Evolutionary conservation across 1,284 basidiomycete genomes (phyloP).

Genomic region (Grifola frondosa): DNA sequence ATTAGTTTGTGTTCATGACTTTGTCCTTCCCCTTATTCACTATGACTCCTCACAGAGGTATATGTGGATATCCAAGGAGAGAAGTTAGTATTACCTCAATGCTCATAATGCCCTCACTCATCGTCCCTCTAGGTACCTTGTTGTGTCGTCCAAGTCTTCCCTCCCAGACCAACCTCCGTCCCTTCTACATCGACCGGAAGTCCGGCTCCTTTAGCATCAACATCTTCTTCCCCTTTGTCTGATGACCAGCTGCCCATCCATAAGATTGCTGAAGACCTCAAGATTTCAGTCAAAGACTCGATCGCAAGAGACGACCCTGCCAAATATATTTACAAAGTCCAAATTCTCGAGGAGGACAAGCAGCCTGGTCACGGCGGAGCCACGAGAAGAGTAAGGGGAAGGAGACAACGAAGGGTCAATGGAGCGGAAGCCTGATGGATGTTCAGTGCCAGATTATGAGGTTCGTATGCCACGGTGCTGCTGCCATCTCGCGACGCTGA

Average conservation of each 20-base stretch:
- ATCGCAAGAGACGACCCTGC: constrained; percentile 75
- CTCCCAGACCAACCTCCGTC: constrained; percentile 41
- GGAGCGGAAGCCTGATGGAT: constrained; percentile 75
- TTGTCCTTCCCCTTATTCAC: constrained; percentile 12
- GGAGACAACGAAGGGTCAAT: constrained; percentile 49
- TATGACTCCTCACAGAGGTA: constrained; percentile 55
- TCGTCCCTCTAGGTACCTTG: constrained; percentile 63
- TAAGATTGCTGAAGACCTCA: constrained; percentile 78
- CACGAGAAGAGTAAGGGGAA: constrained; percentile 45
- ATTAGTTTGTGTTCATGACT: constrained; percentile 2
- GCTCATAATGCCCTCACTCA: constrained; percentile 19
- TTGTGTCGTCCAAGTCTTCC: constrained; percentile 74
- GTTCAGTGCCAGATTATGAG: constrained; percentile 79
- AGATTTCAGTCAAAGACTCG: constrained; percentile 71
- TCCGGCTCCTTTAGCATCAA: constrained; percentile 27
- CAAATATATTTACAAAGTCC: constrained; percentile 86
- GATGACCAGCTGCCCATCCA: constrained; percentile 45
- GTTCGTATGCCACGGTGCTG: constrained; percentile 35
- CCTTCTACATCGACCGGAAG: constrained; percentile 20
- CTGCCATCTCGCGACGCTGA: constrained; percentile 1
- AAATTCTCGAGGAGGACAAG: constrained; percentile 77
- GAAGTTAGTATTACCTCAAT: constrained; percentile 54
- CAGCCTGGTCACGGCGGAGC: constrained; percentile 63
- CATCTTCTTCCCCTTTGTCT: constrained; percentile 28
- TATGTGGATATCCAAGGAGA: constrained; percentile 82